Conservation (phyloP, 257 asterid species). For the Nicotiana sylvestris region DNA sequence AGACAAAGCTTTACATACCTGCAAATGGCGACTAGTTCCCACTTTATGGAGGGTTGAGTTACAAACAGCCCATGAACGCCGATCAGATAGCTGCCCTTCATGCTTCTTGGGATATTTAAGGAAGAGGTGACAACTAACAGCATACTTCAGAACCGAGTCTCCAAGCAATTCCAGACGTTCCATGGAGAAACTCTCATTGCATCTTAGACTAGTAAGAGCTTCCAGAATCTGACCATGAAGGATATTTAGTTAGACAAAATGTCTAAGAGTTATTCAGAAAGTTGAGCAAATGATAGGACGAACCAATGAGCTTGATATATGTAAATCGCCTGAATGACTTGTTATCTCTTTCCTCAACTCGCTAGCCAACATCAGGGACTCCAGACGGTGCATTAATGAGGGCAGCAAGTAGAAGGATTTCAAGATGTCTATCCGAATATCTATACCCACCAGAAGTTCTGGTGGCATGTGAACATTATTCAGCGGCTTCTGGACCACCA, state of each 20-base stretch:
- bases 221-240: slow-evolving; percentile 63
- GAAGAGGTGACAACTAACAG: slow-evolving; percentile 70
- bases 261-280: background rate
- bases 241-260: slow-evolving; percentile 12
- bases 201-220: slow-evolving; percentile 79
- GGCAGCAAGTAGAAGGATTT: slow-evolving; percentile 88
- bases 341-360: slow-evolving; percentile 76
- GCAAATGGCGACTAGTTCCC: slow-evolving; percentile 65
- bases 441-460: slow-evolving; percentile 67
- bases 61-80: slow-evolving; percentile 48
- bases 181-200: slow-evolving; percentile 85
- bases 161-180: slow-evolving; percentile 95
- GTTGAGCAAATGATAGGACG: slow-evolving; percentile 15
- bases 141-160: slow-evolving; percentile 82
- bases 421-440: slow-evolving; percentile 50
- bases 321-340: slow-evolving; percentile 31
- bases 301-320: slow-evolving; percentile 72
- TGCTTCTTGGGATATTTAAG: slow-evolving; percentile 66
- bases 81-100: slow-evolving; percentile 64
- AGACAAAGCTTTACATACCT: slow-evolving; percentile 37
- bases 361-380: slow-evolving; percentile 88
- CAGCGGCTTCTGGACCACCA: slow-evolving; percentile 39
- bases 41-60: slow-evolving; percentile 66
- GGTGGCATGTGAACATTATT: slow-evolving; percentile 78
- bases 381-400: slow-evolving; percentile 83